Evolutionary conservation across 352 stramenopile genomes (phyloP).

Genomic region (Globisporangium yorkense): DNA sequence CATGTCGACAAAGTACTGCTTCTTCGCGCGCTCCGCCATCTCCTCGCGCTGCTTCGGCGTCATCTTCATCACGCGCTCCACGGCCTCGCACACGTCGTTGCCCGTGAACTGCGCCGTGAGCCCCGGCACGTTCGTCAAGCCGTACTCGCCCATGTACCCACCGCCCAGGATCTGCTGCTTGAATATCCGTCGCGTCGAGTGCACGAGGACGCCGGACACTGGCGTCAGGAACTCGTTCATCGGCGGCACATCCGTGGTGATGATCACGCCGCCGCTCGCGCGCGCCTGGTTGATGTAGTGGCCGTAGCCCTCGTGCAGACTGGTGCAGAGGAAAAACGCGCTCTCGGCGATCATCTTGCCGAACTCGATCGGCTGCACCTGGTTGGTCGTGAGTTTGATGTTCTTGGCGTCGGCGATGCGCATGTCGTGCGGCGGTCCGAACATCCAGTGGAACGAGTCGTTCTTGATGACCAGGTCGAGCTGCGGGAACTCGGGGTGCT

Average conservation of each 20-base stretch:
- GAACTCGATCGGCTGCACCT: conserved; percentile 28
- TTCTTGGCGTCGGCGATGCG: conserved; percentile 7
- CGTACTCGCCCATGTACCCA: conserved; percentile 38
- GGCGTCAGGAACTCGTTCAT: conserved; percentile 53
- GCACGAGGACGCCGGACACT: conserved; percentile 29
- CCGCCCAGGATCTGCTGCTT: conserved; percentile 32
- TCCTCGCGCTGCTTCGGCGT: conserved; percentile 30
- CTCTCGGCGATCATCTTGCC: conserved; percentile 33
- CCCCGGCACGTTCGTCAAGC: conserved; percentile 35
- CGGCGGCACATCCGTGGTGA: conserved; percentile 44
- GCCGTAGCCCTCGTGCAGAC: conserved; percentile 46
- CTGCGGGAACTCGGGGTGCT: conserved; percentile 28
- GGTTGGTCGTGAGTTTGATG: conserved; percentile 19
- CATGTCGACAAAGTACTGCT: conserved; percentile 60
- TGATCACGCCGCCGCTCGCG: conserved; percentile 32
- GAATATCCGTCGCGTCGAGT: conserved; percentile 1
- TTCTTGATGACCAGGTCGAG: conserved; percentile 34
- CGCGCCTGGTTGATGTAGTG: conserved; percentile 67
- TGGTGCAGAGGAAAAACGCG: conserved; percentile 45
- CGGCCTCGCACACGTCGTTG: conserved; percentile 37
- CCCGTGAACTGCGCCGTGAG: conserved; percentile 33
- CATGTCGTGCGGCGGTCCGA: conserved; percentile 25
- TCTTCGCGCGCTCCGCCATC: conserved; percentile 33
- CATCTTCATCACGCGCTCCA: conserved; percentile 50
- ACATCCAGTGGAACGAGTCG: conserved; percentile 10